Evolutionary conservation across 225 moss, liverwort and hornwort genomes (phyloP), one percentile per base, ranked within the genome.

Genomic region (Pseudisothecium myosuroides): DNA sequence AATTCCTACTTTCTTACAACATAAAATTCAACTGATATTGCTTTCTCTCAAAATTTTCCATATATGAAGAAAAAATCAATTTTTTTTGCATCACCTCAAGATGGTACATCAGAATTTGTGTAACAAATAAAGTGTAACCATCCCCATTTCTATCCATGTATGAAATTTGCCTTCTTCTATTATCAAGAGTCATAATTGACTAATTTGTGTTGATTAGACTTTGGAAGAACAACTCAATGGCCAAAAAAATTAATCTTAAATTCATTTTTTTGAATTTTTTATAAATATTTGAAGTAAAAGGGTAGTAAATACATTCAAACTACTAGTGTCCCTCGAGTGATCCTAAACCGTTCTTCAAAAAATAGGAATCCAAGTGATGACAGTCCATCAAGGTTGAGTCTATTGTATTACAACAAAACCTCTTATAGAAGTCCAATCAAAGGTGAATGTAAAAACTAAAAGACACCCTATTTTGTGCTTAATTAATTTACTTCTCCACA

Each of bases 181-280:
- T 49, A 75, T 49, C 7, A 31, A 18, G 2, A 6, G 7, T 49
- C 11, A 49, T 31, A 15, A 49, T 31, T 31, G 12, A 19, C 7
- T 49, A 49, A 47, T 74, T 31, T 74, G 31, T 17, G 2, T 31
- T 75, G 7, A 47, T 75, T 31, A 31, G 6, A 11, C 2, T 47
- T 4, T 31, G 4, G 7, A 1, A 76, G 0, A 32, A 12, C 7
- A 32, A 32, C 1, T 49, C 1, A 20, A 3, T 50, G 5, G 12
- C 4, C 4, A 49, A 32, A 26, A 12, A 75, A 19, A 7, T 4
- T 11, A 49, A 49, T 11, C 20, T 75, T 19, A 7, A 49, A 4
- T 6, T 74, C 6, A 7, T 39, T 39, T 4, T 16, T 17, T 45
- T 32, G 7, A 2, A 21, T 12, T 5, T 32, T 54, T 12, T 45